Conservation (phyloP, 2,329 filamentous ascomycete genomes). For the Diaporthe velutina region DNA sequence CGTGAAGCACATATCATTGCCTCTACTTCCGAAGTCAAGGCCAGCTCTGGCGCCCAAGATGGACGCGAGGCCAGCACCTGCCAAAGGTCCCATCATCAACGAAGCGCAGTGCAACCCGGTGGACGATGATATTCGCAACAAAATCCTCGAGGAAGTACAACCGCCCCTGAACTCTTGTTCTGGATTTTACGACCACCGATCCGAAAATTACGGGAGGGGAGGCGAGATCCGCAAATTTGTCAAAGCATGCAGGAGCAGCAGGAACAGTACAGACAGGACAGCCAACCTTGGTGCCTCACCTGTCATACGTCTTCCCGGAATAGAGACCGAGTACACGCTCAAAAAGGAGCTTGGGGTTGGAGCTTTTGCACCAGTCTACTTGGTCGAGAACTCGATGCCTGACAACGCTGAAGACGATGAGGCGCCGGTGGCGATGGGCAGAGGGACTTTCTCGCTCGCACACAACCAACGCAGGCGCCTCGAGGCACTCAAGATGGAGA, state of each 20-base stretch:
- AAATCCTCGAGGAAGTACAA: constrained; percentile 80
- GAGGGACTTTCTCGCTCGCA: constrained; percentile 68
- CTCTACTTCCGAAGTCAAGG: constrained; percentile 58
- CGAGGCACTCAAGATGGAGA: constrained; percentile 95
- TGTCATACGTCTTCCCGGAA: constrained; percentile 75
- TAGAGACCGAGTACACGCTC: constrained; percentile 78
- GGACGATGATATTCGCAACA: constrained; percentile 78
- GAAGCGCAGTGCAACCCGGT: constrained; percentile 92
- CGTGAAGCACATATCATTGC: constrained; percentile 63
- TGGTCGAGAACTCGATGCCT: constrained; percentile 80
- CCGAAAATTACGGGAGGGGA: constrained; percentile 74
- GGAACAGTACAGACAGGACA: constrained; percentile 71
- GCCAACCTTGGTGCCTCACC: constrained; percentile 71
- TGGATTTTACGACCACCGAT: constrained; percentile 82
- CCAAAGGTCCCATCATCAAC: constrained; percentile 80
- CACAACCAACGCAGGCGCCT: constrained; percentile 67
- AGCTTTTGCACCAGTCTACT: constrained; percentile 94
- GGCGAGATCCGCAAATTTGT: constrained; percentile 85
- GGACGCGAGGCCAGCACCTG: constrained; percentile 56
- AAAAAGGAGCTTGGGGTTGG: constrained; percentile 91
- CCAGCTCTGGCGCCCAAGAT: constrained; percentile 47
- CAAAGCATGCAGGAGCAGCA: constrained; percentile 72
- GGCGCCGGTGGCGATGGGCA: constrained; percentile 67
- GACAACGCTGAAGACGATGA: constrained; percentile 61
- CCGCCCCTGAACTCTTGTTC: constrained; percentile 81